These are phyloP conservation scores for Pleurotus citrinopileatus DNA, from an alignment of 768 basidiomycete species.

Conservation along the genomic window DNA sequence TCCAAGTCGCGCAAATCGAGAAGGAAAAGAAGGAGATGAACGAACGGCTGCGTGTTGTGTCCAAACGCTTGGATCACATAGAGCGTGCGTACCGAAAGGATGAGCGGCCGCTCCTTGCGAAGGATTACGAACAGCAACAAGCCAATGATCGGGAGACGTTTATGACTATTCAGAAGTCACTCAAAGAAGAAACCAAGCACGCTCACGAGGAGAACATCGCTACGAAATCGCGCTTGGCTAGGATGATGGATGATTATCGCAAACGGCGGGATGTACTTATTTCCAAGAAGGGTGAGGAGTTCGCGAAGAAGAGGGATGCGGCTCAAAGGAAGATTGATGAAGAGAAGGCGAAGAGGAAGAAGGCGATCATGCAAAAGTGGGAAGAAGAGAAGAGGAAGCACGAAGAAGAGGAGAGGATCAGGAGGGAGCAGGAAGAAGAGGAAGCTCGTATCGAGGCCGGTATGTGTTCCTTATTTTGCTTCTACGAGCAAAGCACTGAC, in stretches of 20 bases:
- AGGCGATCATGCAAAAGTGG: slow-evolving; percentile 51
- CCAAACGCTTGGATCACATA: slow-evolving; percentile 91
- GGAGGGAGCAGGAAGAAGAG: slow-evolving; percentile 53
- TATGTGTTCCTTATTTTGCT: slow-evolving; percentile 24
- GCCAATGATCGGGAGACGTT: slow-evolving; percentile 70
- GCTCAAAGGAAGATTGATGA: slow-evolving; percentile 74
- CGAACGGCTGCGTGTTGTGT: slow-evolving; percentile 75
- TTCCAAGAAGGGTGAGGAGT: slow-evolving; percentile 62
- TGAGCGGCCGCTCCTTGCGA: slow-evolving; percentile 78
- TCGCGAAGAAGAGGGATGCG: slow-evolving; percentile 49
- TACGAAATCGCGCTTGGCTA: slow-evolving; percentile 69
- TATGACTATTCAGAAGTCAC: slow-evolving; percentile 54
- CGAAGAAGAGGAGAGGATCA: slow-evolving; percentile 37
- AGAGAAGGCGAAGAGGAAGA: slow-evolving; percentile 76
- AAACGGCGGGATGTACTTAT: slow-evolving; percentile 50
- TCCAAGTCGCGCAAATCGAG: slow-evolving; percentile 94
- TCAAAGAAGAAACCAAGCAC: slow-evolving; percentile 50
- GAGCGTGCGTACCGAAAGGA: slow-evolving; percentile 95
- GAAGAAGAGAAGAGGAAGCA: slow-evolving; percentile 50
- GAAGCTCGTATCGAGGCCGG: slow-evolving; percentile 48
- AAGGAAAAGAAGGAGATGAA: slow-evolving; percentile 91
- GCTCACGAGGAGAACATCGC: slow-evolving; percentile 66
- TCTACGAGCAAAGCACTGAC: background rate
- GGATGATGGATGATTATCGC: slow-evolving; percentile 73
- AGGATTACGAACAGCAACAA: slow-evolving; percentile 89